These are phyloP conservation scores for Pelargonium nanum DNA, from an alignment of 345 rosid genomes.

Conservation along the genomic window DNA sequence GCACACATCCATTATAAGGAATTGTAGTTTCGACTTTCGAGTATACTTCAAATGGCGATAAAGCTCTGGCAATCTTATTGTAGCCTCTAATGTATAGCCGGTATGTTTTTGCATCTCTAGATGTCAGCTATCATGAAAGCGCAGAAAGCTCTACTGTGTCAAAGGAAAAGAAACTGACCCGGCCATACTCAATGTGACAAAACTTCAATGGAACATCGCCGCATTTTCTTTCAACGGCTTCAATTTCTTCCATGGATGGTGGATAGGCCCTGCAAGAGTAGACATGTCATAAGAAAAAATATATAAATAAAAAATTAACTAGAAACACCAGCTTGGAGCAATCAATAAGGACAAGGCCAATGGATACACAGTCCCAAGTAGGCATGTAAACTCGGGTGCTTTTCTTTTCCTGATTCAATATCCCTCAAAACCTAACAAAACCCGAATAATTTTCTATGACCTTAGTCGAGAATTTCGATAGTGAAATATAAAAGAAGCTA, in stretches of 20 bases:
- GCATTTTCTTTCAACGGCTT: slow-evolving; percentile 37
- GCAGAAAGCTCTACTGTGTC: slow-evolving; percentile 13
- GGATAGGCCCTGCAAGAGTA: slow-evolving; percentile 40
- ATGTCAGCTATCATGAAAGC: slow-evolving; percentile 22
- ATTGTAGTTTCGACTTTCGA: too few relatives aligned
- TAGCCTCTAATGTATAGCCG: too few relatives aligned
- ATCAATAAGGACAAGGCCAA: background rate
- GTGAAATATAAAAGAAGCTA: too few relatives aligned
- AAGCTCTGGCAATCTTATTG: too few relatives aligned
- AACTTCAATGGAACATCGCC: slow-evolving; percentile 38
- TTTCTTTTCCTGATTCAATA: too few relatives aligned
- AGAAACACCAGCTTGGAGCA: background rate
- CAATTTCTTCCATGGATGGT: slow-evolving; percentile 41
- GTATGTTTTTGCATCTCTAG: background rate
- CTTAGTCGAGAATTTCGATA: too few relatives aligned
- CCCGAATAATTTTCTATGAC: too few relatives aligned
- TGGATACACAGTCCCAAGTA: too few relatives aligned
- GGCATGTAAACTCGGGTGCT: too few relatives aligned
- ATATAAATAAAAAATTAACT: background rate
- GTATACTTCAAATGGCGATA: too few relatives aligned
- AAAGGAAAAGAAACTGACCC: slow-evolving; percentile 59
- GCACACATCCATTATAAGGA: background rate
- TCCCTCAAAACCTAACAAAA: too few relatives aligned
- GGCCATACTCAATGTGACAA: slow-evolving; percentile 55
- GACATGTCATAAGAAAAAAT: slow-evolving; percentile 1